A percentile compares a stretch with the other conserved stretches of the same genome.
These are phyloP conservation scores for Buddleja alternifolia DNA, from an alignment of 257 asterid genomes.

Conservation along the genomic window DNA sequence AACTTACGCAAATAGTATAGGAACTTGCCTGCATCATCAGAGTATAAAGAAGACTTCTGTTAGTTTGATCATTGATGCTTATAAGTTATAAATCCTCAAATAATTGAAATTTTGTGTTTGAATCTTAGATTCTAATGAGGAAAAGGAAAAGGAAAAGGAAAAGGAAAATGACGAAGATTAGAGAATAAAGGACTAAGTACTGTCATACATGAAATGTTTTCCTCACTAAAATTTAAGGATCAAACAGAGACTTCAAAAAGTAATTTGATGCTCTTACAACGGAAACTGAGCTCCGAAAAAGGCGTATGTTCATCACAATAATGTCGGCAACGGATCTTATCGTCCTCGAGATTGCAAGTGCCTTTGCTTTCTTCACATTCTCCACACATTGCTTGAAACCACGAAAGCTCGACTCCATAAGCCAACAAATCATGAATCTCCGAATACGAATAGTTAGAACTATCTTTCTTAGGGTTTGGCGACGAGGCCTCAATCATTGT, in stretches of 20 bases:
- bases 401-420: constrained; percentile 34
- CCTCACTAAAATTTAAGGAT: no score
- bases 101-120: no score
- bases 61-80: constrained; percentile 19
- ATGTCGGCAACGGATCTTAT: constrained; percentile 29
- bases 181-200: no score
- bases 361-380: constrained; percentile 27
- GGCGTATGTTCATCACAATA: constrained; percentile 46
- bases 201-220: no score
- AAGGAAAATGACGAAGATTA: no score
- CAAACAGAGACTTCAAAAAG: no score
- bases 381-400: constrained; percentile 33
- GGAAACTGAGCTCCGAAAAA: constrained; percentile 32
- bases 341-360: constrained; percentile 25
- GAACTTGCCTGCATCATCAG: constrained; percentile 51
- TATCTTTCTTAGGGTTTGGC: not conserved
- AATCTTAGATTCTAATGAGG: no score
- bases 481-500: constrained; percentile 28
- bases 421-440: constrained; percentile 38
- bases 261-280: constrained; percentile 48
- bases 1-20: constrained; percentile 38
- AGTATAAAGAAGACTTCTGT: constrained; percentile 12
- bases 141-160: no score
- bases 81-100: no score
- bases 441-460: constrained; percentile 20